A percentile compares a stretch with the other conserved stretches of the same genome.
These are phyloP conservation scores for Xanthoceras sorbifolium DNA, from an alignment of 345 rosid genomes.

Conservation along the genomic window DNA sequence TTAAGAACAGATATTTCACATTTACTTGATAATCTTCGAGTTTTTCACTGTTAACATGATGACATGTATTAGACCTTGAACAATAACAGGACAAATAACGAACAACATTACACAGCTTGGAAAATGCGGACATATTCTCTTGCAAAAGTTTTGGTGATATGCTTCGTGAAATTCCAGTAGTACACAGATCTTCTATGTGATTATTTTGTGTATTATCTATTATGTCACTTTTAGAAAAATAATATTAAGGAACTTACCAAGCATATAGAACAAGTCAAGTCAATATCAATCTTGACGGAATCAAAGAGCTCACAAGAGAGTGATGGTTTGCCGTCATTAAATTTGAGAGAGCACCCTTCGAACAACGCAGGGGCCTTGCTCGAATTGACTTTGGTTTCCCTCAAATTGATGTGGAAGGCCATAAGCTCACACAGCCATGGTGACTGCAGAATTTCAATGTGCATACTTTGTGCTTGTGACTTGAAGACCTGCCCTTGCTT, in stretches of 20 bases:
- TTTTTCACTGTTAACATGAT: not conserved
- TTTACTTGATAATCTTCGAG: not conserved
- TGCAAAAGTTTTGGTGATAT: not conserved
- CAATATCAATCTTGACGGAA: slow-evolving; percentile 76
- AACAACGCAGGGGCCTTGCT: slow-evolving; percentile 52
- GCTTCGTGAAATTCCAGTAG: not conserved
- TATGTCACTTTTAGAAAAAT: not conserved
- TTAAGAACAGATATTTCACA: not conserved
- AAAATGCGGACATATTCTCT: not conserved
- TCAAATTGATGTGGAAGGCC: slow-evolving; percentile 86
- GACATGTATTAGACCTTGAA: not conserved
- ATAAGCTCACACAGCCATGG: slow-evolving; percentile 95
- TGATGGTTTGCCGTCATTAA: slow-evolving; percentile 69
- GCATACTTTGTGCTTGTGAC: slow-evolving; percentile 82
- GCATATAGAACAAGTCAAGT: slow-evolving; percentile 91
- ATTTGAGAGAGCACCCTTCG: slow-evolving; percentile 59
- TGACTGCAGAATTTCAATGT: slow-evolving; percentile 86
- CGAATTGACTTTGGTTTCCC: slow-evolving; percentile 51
- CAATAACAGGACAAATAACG: not conserved
- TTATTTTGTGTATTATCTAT: not conserved
- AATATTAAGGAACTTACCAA: slow-evolving; percentile 58
- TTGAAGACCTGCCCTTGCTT: slow-evolving; percentile 94
- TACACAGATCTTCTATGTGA: not conserved
- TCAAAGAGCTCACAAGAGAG: slow-evolving; percentile 80
- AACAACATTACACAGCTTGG: not conserved